Conservation (phyloP, 2,329 filamentous ascomycete species). For the Colletotrichum phormii region DNA sequence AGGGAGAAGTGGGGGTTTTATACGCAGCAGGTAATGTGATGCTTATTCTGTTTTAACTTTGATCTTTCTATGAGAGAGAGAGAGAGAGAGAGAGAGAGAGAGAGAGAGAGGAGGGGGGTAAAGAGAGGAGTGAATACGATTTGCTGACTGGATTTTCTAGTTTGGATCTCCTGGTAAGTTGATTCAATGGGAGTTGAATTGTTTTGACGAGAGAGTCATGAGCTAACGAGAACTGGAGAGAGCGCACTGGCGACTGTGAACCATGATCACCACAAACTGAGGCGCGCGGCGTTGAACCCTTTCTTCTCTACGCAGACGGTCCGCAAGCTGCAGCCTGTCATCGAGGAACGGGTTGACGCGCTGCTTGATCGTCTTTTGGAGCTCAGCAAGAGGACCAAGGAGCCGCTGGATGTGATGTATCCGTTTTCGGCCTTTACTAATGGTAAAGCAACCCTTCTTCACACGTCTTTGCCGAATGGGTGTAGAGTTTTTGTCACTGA, state of each 20-base stretch:
- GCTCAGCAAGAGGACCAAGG: constrained; percentile 40
- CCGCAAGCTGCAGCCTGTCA: constrained; percentile 50
- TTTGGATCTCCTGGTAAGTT: constrained; percentile 48
- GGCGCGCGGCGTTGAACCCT: constrained; percentile 44
- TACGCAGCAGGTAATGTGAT: constrained; percentile 46
- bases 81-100: background rate
- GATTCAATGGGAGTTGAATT: constrained; percentile 15
- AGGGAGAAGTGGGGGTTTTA: constrained; percentile 51
- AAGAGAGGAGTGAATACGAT: background rate
- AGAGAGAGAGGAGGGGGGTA: background rate
- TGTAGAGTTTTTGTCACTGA: constrained; percentile 4
- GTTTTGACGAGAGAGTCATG: background rate
- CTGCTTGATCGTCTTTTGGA: constrained; percentile 46
- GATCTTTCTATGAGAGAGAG: background rate
- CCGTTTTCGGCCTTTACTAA: constrained; percentile 53
- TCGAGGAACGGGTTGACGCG: constrained; percentile 50
- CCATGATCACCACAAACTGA: constrained; percentile 42
- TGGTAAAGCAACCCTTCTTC: constrained; percentile 39
- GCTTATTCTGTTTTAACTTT: background rate
- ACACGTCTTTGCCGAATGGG: background rate
- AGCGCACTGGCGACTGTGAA: background rate
- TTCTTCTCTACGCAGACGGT: constrained; percentile 51
- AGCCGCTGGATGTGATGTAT: constrained; percentile 50
- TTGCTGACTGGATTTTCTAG: constrained; percentile 39
- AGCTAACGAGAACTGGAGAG: background rate